Evolutionary conservation across 2,329 filamentous ascomycete species (phyloP).

Genomic region (Magnaporthiopsis incrustans): DNA sequence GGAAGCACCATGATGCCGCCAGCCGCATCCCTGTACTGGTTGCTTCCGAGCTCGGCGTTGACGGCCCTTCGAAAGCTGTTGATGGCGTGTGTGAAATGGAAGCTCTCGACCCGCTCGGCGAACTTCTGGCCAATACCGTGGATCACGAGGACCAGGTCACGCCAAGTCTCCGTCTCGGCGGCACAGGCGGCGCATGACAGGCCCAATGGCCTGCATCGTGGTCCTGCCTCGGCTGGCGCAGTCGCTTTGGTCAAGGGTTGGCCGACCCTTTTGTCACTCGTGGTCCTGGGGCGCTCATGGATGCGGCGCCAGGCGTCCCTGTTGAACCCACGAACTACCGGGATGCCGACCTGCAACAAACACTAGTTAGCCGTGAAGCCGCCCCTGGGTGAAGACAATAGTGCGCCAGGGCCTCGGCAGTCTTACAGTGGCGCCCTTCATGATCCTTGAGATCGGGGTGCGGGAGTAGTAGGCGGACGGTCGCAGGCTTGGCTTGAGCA

Average conservation of each 20-base stretch:
- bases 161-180: slow-evolving; percentile 53
- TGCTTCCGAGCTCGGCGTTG: slow-evolving; percentile 72
- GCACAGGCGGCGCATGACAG: slow-evolving; percentile 49
- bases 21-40: slow-evolving; percentile 24
- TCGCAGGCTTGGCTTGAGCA: slow-evolving; percentile 76
- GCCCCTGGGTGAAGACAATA: too few species aligned
- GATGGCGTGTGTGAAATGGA: slow-evolving; percentile 93
- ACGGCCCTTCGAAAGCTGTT: slow-evolving; percentile 82
- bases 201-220: slow-evolving; percentile 7
- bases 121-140: slow-evolving; percentile 97
- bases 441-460: slow-evolving; percentile 73
- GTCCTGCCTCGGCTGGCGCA: not conserved
- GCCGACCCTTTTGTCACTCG: slow-evolving; percentile 17
- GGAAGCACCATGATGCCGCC: slow-evolving; percentile 87
- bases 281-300: slow-evolving; percentile 36
- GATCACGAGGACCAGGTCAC: slow-evolving; percentile 81
- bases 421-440: slow-evolving; percentile 57
- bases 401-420: not conserved
- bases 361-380: not conserved
- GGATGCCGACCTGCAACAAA: slow-evolving; percentile 57
- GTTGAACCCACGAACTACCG: slow-evolving; percentile 86
- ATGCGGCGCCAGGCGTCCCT: slow-evolving; percentile 66
- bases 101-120: slow-evolving; percentile 89
- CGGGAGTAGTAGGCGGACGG: slow-evolving; percentile 81
- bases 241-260: slow-evolving; percentile 13